Conservation (phyloP, 192 early-diverging fungal species). For the Thamnidium elegans region DNA sequence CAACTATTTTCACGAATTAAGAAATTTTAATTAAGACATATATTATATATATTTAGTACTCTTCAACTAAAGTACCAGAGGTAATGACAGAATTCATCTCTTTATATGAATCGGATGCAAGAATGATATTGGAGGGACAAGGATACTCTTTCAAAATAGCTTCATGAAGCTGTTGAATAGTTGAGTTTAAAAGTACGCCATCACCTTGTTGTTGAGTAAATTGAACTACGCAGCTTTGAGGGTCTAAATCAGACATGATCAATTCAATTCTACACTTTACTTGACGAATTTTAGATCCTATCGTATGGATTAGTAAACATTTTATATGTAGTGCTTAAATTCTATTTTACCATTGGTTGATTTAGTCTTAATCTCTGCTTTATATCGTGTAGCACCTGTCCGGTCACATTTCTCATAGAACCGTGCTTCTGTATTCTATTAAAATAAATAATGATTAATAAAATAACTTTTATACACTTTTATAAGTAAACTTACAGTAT, state of each 20-base stretch:
- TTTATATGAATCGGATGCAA: background rate
- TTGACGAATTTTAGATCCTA: conserved; percentile 18
- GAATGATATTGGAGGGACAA: conserved; percentile 9
- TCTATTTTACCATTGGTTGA: conserved; percentile 2
- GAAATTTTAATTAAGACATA: background rate
- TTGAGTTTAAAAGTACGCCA: conserved; percentile 13
- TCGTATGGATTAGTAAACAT: background rate
- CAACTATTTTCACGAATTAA: background rate
- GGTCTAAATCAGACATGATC: conserved; percentile 6
- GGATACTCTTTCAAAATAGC: conserved; percentile 12
- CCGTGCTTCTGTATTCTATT: conserved; percentile 12
- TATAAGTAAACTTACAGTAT: conserved; percentile 20
- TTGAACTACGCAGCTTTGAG: conserved; percentile 13
- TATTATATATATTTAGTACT: background rate
- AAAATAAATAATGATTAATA: background rate
- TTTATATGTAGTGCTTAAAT: background rate
- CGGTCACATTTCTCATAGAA: conserved; percentile 31
- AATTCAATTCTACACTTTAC: conserved; percentile 32
- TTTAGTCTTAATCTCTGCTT: conserved; percentile 29
- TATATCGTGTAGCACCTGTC: conserved; percentile 15
- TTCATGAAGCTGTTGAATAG: conserved; percentile 14
- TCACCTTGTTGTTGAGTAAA: conserved; percentile 35
- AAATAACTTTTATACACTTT: too few species aligned
- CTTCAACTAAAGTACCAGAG: conserved; percentile 14
- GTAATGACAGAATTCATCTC: conserved; percentile 6